A percentile compares a stretch with the other conserved stretches of the same genome.
These are phyloP conservation scores for Syncephalis plumigaleata DNA, from an alignment of 371 early-diverging fungal species.

Conservation along the genomic window DNA sequence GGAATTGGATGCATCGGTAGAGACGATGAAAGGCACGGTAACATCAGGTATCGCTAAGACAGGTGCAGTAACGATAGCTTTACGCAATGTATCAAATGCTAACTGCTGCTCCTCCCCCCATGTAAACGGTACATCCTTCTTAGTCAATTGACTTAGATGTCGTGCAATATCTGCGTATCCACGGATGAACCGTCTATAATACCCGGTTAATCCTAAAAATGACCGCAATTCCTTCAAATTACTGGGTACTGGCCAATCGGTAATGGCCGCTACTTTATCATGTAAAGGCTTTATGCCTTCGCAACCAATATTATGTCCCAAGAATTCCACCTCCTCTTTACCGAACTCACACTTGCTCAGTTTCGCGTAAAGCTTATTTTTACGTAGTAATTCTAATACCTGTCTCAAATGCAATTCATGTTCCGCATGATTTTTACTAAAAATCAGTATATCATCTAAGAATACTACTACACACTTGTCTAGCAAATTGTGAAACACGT, in stretches of 20 bases:
- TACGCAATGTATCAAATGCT: slow-evolving; percentile 20
- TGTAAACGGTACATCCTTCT: slow-evolving; percentile 12
- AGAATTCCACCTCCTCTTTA: slow-evolving; percentile 12
- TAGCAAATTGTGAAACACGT: slow-evolving; percentile 12
- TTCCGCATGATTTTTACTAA: slow-evolving; percentile 19
- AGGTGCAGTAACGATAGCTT: slow-evolving; percentile 13
- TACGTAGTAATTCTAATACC: slow-evolving; percentile 15
- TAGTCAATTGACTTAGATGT: slow-evolving; percentile 18
- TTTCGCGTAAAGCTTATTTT: slow-evolving; percentile 18
- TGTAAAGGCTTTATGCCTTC: slow-evolving; percentile 14
- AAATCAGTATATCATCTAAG: slow-evolving; percentile 39
- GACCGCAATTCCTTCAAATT: slow-evolving; percentile 15
- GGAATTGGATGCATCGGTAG: slow-evolving; percentile 26
- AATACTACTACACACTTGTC: slow-evolving; percentile 23
- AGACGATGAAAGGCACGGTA: slow-evolving; percentile 11
- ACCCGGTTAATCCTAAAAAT: slow-evolving; percentile 31
- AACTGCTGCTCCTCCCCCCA: slow-evolving; percentile 12
- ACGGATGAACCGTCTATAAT: slow-evolving; percentile 24
- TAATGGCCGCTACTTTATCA: slow-evolving; percentile 15
- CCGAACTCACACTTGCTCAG: slow-evolving; percentile 30
- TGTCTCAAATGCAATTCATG: slow-evolving; percentile 17
- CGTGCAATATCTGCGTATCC: slow-evolving; percentile 16
- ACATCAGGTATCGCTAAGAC: slow-evolving; percentile 12
- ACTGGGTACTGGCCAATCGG: slow-evolving; percentile 14
- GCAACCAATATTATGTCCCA: slow-evolving; percentile 18